Percentiles rank a stretch among this genome's conserved stretches.
phyloP scores from a whole-genome alignment of 2,329 filamentous ascomycete species.

The Onygenales sp. region DNA sequence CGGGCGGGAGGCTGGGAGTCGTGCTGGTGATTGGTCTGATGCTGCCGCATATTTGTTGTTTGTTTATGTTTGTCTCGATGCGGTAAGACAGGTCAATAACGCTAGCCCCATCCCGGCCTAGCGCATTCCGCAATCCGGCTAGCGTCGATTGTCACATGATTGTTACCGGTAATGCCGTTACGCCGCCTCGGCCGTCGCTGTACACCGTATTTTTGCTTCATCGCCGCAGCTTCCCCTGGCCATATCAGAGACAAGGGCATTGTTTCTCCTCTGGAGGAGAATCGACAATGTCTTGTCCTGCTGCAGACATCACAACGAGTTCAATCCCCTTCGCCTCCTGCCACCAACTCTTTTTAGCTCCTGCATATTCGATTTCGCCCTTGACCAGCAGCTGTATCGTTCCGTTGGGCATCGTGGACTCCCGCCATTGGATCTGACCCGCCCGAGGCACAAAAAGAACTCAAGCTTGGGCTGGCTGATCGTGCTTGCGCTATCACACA shows the following conservation, averaged over 20 bases:
- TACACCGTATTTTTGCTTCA: no score
- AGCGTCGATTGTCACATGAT: neutral
- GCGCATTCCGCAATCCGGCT: neutral
- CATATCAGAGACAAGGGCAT: neutral
- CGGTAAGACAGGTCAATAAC: constrained; percentile 6
- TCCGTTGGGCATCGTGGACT: neutral
- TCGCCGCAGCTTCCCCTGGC: neutral
- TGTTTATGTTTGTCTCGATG: constrained; percentile 5
- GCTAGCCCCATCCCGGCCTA: constrained; percentile 6
- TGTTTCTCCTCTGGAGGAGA: neutral
- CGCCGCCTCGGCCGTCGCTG: neutral
- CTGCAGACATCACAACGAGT: neutral
- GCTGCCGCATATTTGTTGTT: constrained; percentile 4
- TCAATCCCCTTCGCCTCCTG: neutral
- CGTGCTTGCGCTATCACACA: neutral
- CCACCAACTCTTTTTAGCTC: neutral
- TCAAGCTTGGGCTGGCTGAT: neutral
- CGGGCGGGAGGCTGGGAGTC: constrained; percentile 5
- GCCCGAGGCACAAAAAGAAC: neutral
- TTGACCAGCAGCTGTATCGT: neutral
- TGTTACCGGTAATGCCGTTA: neutral
- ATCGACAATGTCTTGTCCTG: neutral
- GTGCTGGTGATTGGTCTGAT: constrained; percentile 1
- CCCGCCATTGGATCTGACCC: neutral
- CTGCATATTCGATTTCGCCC: neutral